These are phyloP conservation scores for Alternaria infectoria DNA, from an alignment of 2,329 filamentous ascomycete species.

Conservation along the genomic window DNA sequence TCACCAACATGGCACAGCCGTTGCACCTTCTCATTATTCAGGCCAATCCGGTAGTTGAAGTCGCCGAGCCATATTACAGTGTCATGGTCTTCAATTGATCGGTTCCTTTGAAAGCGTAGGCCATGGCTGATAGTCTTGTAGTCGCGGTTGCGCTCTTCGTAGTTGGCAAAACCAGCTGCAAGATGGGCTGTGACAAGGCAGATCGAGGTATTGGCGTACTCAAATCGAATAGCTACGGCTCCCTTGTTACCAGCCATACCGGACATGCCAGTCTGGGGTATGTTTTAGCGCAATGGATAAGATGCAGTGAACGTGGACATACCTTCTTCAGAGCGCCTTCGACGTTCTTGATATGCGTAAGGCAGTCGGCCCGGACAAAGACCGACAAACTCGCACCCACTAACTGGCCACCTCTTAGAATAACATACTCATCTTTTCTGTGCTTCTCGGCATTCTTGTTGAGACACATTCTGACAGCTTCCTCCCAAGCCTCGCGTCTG, in stretches of 20 bases:
- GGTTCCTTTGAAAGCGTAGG: constrained; percentile 86
- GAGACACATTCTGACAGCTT: constrained; percentile 76
- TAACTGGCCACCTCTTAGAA: constrained; percentile 89
- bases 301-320: constrained; percentile 12
- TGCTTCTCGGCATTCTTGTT: constrained; percentile 72
- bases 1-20: constrained; percentile 75
- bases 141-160: constrained; percentile 93
- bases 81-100: constrained; percentile 89
- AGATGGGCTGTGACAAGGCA: constrained; percentile 97
- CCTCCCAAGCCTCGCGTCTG: constrained; percentile 84
- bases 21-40: constrained; percentile 78
- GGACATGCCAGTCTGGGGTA: constrained; percentile 76
- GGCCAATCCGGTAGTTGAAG: constrained; percentile 96
- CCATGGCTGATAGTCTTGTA: constrained; percentile 89
- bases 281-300: constrained; percentile 19
- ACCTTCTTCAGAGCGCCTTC: constrained; percentile 93
- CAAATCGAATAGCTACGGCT: constrained; percentile 93
- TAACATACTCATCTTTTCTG: constrained; percentile 80
- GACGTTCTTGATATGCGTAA: constrained; percentile 90
- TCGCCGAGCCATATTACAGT: constrained; percentile 91
- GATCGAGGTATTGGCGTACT: constrained; percentile 89
- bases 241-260: constrained; percentile 99
- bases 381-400: constrained; percentile 93
- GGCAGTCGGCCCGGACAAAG: constrained; percentile 79
- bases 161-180: constrained; percentile 94